Evolutionary conservation across 495 filamentous ascomycete species (phyloP), one percentile per base, ranked within the genome.

Genomic region (Tuber microsphaerosporum): DNA sequence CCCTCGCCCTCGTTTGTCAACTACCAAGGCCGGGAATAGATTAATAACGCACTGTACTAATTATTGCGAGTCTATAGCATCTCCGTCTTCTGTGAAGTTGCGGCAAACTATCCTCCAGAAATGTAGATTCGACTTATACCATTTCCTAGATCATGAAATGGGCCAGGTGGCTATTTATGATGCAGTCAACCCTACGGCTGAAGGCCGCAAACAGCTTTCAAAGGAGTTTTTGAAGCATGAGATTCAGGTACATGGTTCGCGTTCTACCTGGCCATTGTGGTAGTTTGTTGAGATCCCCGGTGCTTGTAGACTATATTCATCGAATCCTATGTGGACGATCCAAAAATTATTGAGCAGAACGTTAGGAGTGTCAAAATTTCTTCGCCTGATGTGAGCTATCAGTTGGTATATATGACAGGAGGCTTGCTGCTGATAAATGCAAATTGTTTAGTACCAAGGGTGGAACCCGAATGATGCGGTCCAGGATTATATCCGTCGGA

Each of bases 81-180:
- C 93, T 44, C 91, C 94, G 22, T 88, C 90, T 68, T 93, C 96
- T 19, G 90, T 97, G 20, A 89, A 97, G 77, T 87, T 98, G 26
- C 90, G 96, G 69, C 93, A 97, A 84, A 97, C 97, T 86, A 98
- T 99, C 71, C 88, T 98, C 12, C 97, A 97, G 85, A 95, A 95
- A 84, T 99, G 96, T 80, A 90, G 94, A 71, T 94, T 98, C 83
- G 96, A 99, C 81, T 96, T 99, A 46, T 97, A 97, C 75, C 90
- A 91, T 74, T 99, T 97, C 85, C 86, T 99, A 51, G 94, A 97
- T 77, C 90, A 97, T 78, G 96, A 98, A 81, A 98, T 97, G 81
- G 96, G 96, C 19, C 96, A 99, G 81, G 93, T 99, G 72, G 96
- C 96, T 61, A 98, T 99, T 72, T 99, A 98, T 81, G 96, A 99